A percentile compares a stretch with the other conserved stretches of the same genome.
Conservation (phyloP, 1,139 yeast genomes). For the Hyphopichia buzzinii region DNA sequence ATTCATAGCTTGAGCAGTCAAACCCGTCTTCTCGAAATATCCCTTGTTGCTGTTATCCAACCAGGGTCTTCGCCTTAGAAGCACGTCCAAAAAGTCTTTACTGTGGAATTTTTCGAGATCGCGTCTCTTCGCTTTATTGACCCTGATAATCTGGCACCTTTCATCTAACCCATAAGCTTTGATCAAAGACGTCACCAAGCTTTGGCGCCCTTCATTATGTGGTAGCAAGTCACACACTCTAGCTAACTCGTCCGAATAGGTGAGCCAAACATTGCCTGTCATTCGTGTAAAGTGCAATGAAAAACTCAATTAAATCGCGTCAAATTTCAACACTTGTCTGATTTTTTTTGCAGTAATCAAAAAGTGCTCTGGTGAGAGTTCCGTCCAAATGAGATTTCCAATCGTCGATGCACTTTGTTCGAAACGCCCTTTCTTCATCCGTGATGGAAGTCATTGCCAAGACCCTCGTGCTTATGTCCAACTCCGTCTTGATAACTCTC, state of each 20-base stretch:
- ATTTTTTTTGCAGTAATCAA: conserved; percentile 6
- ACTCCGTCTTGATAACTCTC: conserved; percentile 13
- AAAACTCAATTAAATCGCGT: conserved; percentile 1
- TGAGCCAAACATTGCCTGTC: conserved; percentile 18
- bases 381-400: neutral
- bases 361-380: neutral
- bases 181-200: conserved; percentile 43
- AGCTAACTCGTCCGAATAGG: conserved; percentile 18
- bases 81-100: conserved; percentile 28
- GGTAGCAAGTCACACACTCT: conserved; percentile 46
- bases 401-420: conserved; percentile 3
- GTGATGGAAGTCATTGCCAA: neutral
- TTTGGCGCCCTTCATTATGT: conserved; percentile 50
- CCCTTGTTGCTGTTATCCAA: no score
- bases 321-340: conserved; percentile 1
- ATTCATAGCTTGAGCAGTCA: no score
- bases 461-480: conserved; percentile 15
- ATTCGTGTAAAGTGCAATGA: neutral
- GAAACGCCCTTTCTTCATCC: neutral
- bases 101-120: conserved; percentile 43
- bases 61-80: no score
- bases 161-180: conserved; percentile 38
- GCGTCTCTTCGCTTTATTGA: conserved; percentile 18
- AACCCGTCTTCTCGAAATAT: no score
- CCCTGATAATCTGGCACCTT: conserved; percentile 20